Conservation (phyloP, 2,329 filamentous ascomycete genomes). For the Proliferodiscus dingleyae region DNA sequence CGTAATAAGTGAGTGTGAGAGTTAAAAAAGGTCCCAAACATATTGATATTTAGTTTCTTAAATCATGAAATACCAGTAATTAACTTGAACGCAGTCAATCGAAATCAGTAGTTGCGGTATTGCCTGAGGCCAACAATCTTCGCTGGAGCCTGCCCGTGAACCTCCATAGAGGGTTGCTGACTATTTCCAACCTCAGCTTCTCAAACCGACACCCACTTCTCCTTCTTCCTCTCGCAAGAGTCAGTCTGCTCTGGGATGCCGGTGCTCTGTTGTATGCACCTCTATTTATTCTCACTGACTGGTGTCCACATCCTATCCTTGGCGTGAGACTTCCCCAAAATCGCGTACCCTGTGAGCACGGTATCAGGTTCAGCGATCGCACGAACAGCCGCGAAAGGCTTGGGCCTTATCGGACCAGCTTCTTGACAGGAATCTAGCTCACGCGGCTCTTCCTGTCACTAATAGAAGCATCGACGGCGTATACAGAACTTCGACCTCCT, state of each 20-base stretch:
- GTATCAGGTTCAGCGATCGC: conserved; percentile 5
- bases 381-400: neutral
- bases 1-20: too few relatives aligned
- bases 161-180: conserved; percentile 2
- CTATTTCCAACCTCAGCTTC: conserved; percentile 4
- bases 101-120: too few relatives aligned
- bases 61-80: too few relatives aligned
- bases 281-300: conserved; percentile 3
- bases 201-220: conserved; percentile 1
- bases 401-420: neutral
- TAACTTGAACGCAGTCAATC: too few relatives aligned
- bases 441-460: neutral
- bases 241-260: conserved; percentile 3
- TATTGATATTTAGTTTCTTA: too few relatives aligned
- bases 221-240: conserved; percentile 5
- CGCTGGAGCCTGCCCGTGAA: neutral
- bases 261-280: neutral
- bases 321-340: neutral
- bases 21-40: too few relatives aligned
- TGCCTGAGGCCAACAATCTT: too few relatives aligned
- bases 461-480: too few relatives aligned
- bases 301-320: neutral
- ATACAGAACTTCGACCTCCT: neutral
- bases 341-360: conserved; percentile 10
- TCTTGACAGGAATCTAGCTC: neutral